Base-by-base conservation (phyloP, 2,329 filamentous ascomycete species). In the Exophiala phaeomuriformis region DNA sequence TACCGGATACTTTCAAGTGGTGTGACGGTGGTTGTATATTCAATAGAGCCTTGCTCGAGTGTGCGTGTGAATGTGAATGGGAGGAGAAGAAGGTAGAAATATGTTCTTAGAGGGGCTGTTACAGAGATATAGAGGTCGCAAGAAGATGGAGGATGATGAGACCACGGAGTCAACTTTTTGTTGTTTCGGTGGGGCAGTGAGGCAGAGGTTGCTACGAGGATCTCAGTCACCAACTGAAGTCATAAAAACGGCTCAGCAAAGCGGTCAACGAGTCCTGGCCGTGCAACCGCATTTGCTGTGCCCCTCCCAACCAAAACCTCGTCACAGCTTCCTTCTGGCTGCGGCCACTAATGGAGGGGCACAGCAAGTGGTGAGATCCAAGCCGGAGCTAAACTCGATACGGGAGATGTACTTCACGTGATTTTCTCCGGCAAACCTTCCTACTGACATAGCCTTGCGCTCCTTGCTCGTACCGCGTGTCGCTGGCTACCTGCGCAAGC, bases 101-200 rank as follows among this genome's bases (percentile, higher is more conserved):
- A 31, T 27, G 3, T 32, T 31, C 42, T 30, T 30, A 4, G 5
- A 30, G 33, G 33, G 35, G 28, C 39, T 53, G 45, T 45, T 41
- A 19, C 9, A 29, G 43, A 27, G 42, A 47, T 4, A 7, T 8
- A 44, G 29, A 46, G 28, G 29, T 46, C 19, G n/a, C 31, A 10
- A 46, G 41, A 28, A 6, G 30, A 44, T 42, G 29, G 5, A 39
- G 39, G 36, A 32, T 39, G 39, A 52, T 29, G 32, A 36, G 42
- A 36, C 36, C 46, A 43, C 35, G 19, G 19, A 46, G 47, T 49
- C 41, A 47, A 55, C 52, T 54, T 53, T 58, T 59, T 54, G 51
- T 57, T 59, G 54, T 59, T 57, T 44, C 52, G 57, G 57, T 57
- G 57, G 57, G 57, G 57, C 50, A 52, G 31, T 32, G 36, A 40